Conservation (phyloP, 2,329 filamentous ascomycete species). For the Botryotinia narcissicola region DNA sequence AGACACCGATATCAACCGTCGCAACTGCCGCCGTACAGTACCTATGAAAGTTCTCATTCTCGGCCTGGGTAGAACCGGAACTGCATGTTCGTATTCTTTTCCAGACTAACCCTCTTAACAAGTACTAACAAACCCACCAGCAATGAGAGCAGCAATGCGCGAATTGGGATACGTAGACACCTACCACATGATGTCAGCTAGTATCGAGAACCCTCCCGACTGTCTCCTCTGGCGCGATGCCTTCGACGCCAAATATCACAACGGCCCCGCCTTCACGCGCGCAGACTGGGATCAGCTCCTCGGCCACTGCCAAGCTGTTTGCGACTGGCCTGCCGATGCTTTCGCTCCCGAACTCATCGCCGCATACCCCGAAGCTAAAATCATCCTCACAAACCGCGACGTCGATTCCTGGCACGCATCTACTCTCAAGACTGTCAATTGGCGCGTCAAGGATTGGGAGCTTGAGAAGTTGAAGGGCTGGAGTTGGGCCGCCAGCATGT, state of each 20-base stretch:
- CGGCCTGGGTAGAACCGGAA: conserved; percentile 68
- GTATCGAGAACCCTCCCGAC: conserved; percentile 66
- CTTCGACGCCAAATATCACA: conserved; percentile 60
- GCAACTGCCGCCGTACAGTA: conserved; percentile 62
- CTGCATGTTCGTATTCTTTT: conserved; percentile 54
- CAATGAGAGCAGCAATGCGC: conserved; percentile 63
- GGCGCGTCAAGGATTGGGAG: conserved; percentile 19
- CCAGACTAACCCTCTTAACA: not conserved
- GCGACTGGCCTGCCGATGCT: conserved; percentile 32
- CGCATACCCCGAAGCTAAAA: conserved; percentile 28
- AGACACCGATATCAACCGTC: conserved; percentile 66
- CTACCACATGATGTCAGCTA: conserved; percentile 72
- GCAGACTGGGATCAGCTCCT: conserved; percentile 69
- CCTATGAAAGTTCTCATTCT: conserved; percentile 72
- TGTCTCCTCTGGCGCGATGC: conserved; percentile 68
- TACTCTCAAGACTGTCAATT: conserved; percentile 18
- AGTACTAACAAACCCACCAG: conserved; percentile 38
- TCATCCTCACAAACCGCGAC: conserved; percentile 27
- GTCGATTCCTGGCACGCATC: conserved; percentile 26
- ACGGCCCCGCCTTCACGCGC: conserved; percentile 58
- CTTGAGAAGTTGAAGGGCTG: conserved; percentile 11
- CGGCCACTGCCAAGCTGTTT: conserved; percentile 49
- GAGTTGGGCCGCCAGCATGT: conserved; percentile 20
- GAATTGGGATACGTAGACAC: conserved; percentile 65
- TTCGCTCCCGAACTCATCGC: conserved; percentile 36